These are phyloP conservation scores for Microsporum audouinii DNA, from an alignment of 2,329 filamentous ascomycete species.

Conservation along the genomic window DNA sequence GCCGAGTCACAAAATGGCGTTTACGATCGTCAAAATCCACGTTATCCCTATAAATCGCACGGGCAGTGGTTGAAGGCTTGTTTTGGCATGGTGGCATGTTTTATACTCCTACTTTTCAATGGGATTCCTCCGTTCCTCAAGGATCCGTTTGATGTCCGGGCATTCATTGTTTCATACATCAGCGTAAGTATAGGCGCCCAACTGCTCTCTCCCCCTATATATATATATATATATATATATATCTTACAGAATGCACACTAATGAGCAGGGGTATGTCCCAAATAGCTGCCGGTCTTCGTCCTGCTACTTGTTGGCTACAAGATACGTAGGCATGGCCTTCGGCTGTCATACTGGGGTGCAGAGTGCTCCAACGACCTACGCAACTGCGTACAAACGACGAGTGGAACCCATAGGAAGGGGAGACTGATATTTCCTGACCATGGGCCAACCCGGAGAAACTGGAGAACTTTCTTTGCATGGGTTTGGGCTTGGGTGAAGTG, in stretches of 20 bases:
- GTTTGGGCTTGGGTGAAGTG: slow-evolving; percentile 32
- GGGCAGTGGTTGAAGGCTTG: slow-evolving; percentile 20
- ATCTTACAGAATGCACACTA: background rate
- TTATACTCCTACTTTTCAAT: slow-evolving; percentile 16
- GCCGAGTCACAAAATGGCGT: slow-evolving; percentile 20
- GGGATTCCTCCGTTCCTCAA: slow-evolving; percentile 12
- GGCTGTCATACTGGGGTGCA: slow-evolving; percentile 24
- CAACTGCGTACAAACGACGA: slow-evolving; percentile 28
- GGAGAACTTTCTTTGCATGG: slow-evolving; percentile 23
- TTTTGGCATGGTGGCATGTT: slow-evolving; percentile 17
- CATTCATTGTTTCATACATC: slow-evolving; percentile 33
- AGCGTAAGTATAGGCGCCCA: slow-evolving; percentile 22
- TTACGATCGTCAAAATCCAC: slow-evolving; percentile 16
- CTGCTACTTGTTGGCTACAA: slow-evolving; percentile 30
- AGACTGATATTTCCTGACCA: slow-evolving; percentile 28
- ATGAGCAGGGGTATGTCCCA: background rate
- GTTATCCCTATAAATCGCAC: slow-evolving; percentile 22
- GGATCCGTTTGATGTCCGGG: slow-evolving; percentile 26
- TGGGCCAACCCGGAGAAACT: slow-evolving; percentile 25
- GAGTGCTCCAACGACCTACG: slow-evolving; percentile 28
- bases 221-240: too few species aligned
- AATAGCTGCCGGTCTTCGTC: slow-evolving; percentile 29
- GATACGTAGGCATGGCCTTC: slow-evolving; percentile 28
- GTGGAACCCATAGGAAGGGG: slow-evolving; percentile 21
- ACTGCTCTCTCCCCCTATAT: too few species aligned